Evolutionary conservation across 140 eudicot species (phyloP).

Genomic region (Stevia rebaudiana): DNA sequence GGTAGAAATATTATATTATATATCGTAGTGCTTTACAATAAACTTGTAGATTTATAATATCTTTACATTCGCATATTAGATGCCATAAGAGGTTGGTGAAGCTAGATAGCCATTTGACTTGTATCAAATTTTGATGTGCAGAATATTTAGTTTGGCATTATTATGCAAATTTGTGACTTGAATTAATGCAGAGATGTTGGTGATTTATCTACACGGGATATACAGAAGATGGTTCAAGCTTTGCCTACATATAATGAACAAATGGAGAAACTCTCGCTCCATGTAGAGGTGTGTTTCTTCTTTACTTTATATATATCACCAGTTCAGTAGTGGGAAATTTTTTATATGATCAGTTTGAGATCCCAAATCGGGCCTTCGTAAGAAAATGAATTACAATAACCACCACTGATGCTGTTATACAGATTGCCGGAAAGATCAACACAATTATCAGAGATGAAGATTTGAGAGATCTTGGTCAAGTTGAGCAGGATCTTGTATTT

Average conservation of each 20-base stretch:
- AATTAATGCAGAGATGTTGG: conserved; percentile 57
- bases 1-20: background rate
- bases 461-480: conserved; percentile 92
- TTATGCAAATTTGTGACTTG: conserved; percentile 20
- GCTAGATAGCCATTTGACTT: conserved; percentile 5
- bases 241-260: conserved; percentile 86
- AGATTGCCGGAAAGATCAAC: conserved; percentile 95
- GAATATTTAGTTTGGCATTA: conserved; percentile 4
- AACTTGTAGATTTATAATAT: background rate
- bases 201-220: conserved; percentile 82
- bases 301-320: background rate
- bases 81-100: background rate
- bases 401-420: conserved; percentile 19
- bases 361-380: background rate
- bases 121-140: background rate
- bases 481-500: conserved; percentile 96
- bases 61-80: background rate
- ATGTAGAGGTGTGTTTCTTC: conserved; percentile 67
- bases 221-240: conserved; percentile 98
- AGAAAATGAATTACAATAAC: background rate
- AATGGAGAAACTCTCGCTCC: conserved; percentile 88
- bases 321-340: background rate
- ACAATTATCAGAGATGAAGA: conserved; percentile 62
- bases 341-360: background rate
- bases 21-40: conserved; percentile 2